A percentile compares a stretch with the other conserved stretches of the same genome.
phyloP scores from a whole-genome alignment of 2,329 filamentous ascomycete species.

The Botrytis cinerea region DNA sequence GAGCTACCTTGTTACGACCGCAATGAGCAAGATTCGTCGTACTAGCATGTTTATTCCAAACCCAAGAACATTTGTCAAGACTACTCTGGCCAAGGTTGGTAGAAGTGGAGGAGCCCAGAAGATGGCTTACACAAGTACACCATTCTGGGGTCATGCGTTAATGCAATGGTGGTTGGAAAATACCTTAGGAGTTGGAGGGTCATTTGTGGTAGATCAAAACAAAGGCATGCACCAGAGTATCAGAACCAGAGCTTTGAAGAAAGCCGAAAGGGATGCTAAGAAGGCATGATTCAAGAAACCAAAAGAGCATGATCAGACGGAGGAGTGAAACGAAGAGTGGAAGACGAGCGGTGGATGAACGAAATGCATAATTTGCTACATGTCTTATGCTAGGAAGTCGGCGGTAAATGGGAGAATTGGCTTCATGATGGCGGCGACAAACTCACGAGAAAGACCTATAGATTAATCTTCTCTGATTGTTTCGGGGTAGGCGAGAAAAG shows the following conservation, averaged over 20 bases:
- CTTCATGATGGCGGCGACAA: not conserved
- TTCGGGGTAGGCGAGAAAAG: not conserved
- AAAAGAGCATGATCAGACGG: not conserved
- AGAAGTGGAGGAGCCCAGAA: constrained; percentile 73
- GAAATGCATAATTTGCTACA: constrained; percentile 1
- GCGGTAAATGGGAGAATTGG: not conserved
- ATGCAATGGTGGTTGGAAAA: constrained; percentile 79
- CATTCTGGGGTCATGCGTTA: constrained; percentile 88
- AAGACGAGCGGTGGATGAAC: constrained; percentile 25
- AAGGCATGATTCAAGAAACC: constrained; percentile 43
- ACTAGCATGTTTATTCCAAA: constrained; percentile 77
- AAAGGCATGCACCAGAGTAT: constrained; percentile 68
- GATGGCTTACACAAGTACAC: constrained; percentile 82
- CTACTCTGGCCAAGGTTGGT: constrained; percentile 79
- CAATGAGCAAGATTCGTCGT: constrained; percentile 94
- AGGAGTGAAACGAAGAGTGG: constrained; percentile 27
- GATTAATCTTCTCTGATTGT: not conserved
- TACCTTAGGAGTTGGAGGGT: constrained; percentile 59
- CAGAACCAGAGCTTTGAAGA: constrained; percentile 66
- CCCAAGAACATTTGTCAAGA: constrained; percentile 77
- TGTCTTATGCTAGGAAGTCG: not conserved
- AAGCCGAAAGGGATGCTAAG: constrained; percentile 67
- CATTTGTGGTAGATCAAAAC: constrained; percentile 60
- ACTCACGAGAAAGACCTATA: not conserved
- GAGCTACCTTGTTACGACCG: constrained; percentile 89